Base-by-base conservation (phyloP, 495 filamentous ascomycete species). In the Xeromyces bisporus region DNA sequence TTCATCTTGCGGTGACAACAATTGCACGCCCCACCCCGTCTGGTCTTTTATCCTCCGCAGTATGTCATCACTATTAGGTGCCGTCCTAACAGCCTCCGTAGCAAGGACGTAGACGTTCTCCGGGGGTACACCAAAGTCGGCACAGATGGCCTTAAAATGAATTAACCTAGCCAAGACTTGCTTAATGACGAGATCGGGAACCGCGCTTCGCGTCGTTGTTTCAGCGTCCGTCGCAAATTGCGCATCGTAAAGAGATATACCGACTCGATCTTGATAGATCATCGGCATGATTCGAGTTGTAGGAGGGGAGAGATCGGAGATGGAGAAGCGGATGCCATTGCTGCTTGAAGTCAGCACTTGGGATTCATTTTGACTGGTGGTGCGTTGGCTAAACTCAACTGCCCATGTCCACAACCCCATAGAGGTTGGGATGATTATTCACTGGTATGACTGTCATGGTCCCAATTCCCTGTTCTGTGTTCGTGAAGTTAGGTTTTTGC, bases 271-370 rank as follows among this genome's bases (percentile, higher is more conserved):
- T 37, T 71, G 70, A 48, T 81, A 89, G 32, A 91, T 37, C 20
- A 77, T 85, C 11, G 66, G 77, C 16, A 92, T 64, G 18, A 85
- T 67, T 9, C 86, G 75, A 10, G 75, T 58, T 2, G 59, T 70
- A 1, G 76, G 71, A 6, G 74, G 71, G 1, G 75, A 66, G 18
- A 93, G 66, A 33, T 82, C 71, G 6, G 84, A 79, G 36, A 94
- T 83, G 6, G 80, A 87, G 60, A 92, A 92, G 26, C 86, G 84
- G 41, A 94, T 87, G 37, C 85, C 86, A 66, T 94, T 94, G 59
- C 86, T 92, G 20, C 9, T 4, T 21, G n/a, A n/a, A n/a, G n/a
- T n/a, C n/a, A n/a, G n/a, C n/a, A n/a, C n/a, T n/a, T n/a, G n/a
- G n/a, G n/a, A n/a, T n/a, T n/a, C n/a, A n/a, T n/a, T n/a, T n/a